These are phyloP conservation scores for Wakefieldia striispora DNA, from an alignment of 768 basidiomycete species.

Conservation along the genomic window DNA sequence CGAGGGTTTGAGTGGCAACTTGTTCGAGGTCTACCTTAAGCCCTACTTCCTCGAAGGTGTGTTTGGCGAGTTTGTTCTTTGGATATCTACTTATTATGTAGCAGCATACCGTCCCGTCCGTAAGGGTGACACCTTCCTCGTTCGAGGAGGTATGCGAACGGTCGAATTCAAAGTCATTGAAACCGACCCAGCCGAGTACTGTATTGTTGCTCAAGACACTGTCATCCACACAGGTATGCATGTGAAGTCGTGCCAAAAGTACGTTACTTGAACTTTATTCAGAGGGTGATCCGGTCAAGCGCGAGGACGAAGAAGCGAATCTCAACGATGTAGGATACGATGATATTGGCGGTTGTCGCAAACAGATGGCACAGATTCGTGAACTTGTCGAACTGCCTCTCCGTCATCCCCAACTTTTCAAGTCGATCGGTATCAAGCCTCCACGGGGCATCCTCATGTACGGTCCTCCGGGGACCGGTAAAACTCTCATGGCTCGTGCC, in stretches of 20 bases:
- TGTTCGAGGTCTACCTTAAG: slow-evolving; percentile 98
- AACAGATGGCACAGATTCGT: slow-evolving; percentile 99
- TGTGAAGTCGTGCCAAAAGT: background rate
- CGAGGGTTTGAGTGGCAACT: slow-evolving; percentile 96
- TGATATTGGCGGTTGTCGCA: slow-evolving; percentile 98
- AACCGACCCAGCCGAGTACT: slow-evolving; percentile 96
- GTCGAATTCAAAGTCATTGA: slow-evolving; percentile 99
- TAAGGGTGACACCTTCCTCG: slow-evolving; percentile 99
- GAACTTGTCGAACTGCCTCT: slow-evolving; percentile 98
- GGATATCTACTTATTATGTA: slow-evolving; percentile 5
- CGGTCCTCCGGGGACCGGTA: slow-evolving; percentile 98
- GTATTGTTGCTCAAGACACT: slow-evolving; percentile 98
- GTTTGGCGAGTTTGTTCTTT: slow-evolving; percentile 10
- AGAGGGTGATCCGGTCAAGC: slow-evolving; percentile 99
- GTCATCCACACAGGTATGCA: slow-evolving; percentile 83
- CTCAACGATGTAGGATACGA: slow-evolving; percentile 97
- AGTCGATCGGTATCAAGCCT: slow-evolving; percentile 99
- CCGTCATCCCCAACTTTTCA: slow-evolving; percentile 98
- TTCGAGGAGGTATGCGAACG: slow-evolving; percentile 96
- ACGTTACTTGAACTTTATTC: slow-evolving; percentile 12
- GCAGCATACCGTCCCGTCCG: slow-evolving; percentile 90
- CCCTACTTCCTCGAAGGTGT: slow-evolving; percentile 97
- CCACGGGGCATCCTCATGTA: slow-evolving; percentile 98
- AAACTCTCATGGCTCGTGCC: slow-evolving; percentile 98
- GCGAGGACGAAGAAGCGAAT: slow-evolving; percentile 97